Percentiles rank a stretch among this genome's conserved stretches.
These are phyloP conservation scores for Carpinus fangiana DNA, from an alignment of 306 rosid species.

Conservation along the genomic window DNA sequence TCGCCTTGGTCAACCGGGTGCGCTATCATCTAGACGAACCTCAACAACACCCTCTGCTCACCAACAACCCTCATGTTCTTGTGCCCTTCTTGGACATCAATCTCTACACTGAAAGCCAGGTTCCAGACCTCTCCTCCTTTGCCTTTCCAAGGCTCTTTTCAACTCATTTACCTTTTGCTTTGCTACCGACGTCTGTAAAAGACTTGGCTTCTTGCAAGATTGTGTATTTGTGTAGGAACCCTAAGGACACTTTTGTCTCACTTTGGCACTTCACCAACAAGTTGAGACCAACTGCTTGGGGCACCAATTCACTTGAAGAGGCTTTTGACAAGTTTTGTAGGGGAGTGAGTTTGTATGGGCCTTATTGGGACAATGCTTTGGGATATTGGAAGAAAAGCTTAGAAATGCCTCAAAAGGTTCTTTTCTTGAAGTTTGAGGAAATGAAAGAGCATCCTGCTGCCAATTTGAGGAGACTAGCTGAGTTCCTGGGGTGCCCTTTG, in stretches of 20 bases:
- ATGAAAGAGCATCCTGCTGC: conserved; percentile 21
- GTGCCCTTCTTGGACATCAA: conserved; percentile 38
- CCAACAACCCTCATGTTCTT: conserved; percentile 35
- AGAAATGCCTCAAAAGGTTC: conserved; percentile 9
- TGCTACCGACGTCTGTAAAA: conserved; percentile 15
- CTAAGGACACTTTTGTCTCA: conserved; percentile 40
- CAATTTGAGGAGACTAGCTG: conserved; percentile 24
- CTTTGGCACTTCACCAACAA: conserved; percentile 39
- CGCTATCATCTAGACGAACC: not conserved
- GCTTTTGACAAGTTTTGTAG: conserved; percentile 29
- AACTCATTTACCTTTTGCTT: not conserved
- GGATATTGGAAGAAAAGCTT: conserved; percentile 35
- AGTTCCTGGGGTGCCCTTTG: conserved; percentile 39
- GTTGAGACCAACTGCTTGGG: conserved; percentile 8
- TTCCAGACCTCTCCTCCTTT: conserved; percentile 15
- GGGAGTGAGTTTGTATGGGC: conserved; percentile 24
- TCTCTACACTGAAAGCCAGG: not conserved
- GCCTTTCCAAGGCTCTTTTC: conserved; percentile 21
- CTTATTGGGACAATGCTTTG: conserved; percentile 34
- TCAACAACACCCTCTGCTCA: conserved; percentile 34
- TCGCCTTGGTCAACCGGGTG: conserved; percentile 27
- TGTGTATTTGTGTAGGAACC: conserved; percentile 40
- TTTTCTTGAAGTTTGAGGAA: conserved; percentile 34
- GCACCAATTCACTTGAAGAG: conserved; percentile 16
- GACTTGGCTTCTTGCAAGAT: conserved; percentile 31